phyloP scores from a whole-genome alignment of 202 grass and related monocot species.

The Zoysia matrella region DNA sequence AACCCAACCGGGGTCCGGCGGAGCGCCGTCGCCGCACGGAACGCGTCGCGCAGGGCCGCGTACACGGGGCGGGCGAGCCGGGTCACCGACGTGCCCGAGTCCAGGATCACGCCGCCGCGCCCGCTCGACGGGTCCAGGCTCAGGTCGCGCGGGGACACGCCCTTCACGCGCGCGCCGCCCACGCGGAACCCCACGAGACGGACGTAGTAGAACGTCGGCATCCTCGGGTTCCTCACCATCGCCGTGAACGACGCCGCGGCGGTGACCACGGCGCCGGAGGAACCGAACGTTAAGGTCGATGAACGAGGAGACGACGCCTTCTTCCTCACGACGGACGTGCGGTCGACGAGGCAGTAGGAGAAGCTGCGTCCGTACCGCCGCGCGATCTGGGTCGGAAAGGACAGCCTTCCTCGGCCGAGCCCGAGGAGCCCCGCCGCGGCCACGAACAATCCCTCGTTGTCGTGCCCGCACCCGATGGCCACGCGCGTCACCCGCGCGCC shows the following conservation, averaged over 20 bases:
- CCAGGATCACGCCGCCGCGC: constrained; percentile 71
- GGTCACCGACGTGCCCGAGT: constrained; percentile 73
- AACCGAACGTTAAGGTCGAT: too few relatives aligned
- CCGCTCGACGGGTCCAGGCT: constrained; percentile 64
- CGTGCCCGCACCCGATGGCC: constrained; percentile 84
- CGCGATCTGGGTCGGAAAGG: constrained; percentile 82
- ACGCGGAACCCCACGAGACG: constrained; percentile 79
- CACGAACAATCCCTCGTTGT: constrained; percentile 90
- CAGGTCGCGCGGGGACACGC: constrained; percentile 8
- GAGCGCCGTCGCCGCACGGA: constrained; percentile 52
- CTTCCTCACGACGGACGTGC: constrained; percentile 30
- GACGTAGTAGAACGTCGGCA: constrained; percentile 97
- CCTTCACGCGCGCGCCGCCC: constrained; percentile 73
- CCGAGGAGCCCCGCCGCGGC: constrained; percentile 87
- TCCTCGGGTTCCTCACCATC: constrained; percentile 75
- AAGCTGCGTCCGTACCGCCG: constrained; percentile 50
- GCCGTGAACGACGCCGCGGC: constrained; percentile 53
- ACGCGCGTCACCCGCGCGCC: constrained; percentile 57
- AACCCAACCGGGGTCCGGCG: constrained; percentile 49
- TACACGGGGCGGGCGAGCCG: constrained; percentile 53
- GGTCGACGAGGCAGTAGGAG: constrained; percentile 97
- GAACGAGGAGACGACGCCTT: too few relatives aligned
- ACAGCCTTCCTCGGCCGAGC: constrained; percentile 78
- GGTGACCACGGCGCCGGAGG: too few relatives aligned
- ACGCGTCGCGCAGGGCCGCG: constrained; percentile 77